These are phyloP conservation scores for Hyaloscypha bicolor DNA, from an alignment of 495 filamentous ascomycete genomes.

Conservation along the genomic window DNA sequence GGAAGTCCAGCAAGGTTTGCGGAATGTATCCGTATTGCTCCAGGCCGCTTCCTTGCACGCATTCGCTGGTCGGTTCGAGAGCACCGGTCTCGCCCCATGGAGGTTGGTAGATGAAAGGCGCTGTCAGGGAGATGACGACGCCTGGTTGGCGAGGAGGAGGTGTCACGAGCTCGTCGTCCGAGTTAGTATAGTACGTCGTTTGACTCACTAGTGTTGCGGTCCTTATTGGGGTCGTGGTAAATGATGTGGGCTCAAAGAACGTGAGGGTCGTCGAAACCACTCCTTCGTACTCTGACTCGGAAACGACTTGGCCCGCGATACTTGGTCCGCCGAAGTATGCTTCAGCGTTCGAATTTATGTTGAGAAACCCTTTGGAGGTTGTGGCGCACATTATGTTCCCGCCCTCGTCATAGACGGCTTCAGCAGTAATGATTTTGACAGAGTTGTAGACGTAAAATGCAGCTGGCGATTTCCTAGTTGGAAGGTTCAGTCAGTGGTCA, in stretches of 20 bases:
- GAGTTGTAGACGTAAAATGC: conserved; percentile 31
- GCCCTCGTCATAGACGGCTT: conserved; percentile 5
- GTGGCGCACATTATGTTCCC: conserved; percentile 21
- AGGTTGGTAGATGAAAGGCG: conserved; percentile 29
- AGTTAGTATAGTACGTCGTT: conserved; percentile 4
- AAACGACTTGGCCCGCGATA: neutral
- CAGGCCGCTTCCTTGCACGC: neutral
- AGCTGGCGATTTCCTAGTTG: conserved; percentile 25
- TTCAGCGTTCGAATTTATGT: conserved; percentile 26
- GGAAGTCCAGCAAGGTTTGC: conserved; percentile 22
- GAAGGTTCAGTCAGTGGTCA: neutral
- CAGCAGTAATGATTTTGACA: conserved; percentile 26
- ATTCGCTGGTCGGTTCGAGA: neutral
- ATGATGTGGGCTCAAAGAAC: neutral
- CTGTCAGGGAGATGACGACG: conserved; percentile 18
- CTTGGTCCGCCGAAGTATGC: conserved; percentile 26
- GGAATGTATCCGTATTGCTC: conserved; percentile 29
- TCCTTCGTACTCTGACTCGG: neutral
- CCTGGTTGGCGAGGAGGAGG: neutral
- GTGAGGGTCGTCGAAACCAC: neutral
- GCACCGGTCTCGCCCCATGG: neutral
- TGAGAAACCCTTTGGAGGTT: neutral
- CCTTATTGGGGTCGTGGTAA: neutral
- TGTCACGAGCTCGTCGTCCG: neutral
- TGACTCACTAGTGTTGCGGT: neutral